Percentiles rank a stretch among this genome's conserved stretches.
Evolutionary conservation across 805 yeast species (phyloP).

Genomic region (Candida ortonii): DNA sequence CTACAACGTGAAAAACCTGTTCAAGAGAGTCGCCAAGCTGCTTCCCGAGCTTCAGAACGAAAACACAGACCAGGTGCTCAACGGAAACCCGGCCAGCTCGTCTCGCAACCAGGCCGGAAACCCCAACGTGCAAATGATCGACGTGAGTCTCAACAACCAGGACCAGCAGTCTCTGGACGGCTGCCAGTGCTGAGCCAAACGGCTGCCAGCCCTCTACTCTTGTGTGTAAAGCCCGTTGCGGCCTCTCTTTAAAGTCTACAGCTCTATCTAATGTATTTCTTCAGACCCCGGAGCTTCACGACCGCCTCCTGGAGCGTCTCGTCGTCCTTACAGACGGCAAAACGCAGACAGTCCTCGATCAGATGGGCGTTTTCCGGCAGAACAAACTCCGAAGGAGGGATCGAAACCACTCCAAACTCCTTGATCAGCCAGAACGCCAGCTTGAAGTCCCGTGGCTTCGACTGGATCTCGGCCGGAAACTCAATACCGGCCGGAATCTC

Average conservation of each 20-base stretch:
- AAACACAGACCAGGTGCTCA: conserved; percentile 24
- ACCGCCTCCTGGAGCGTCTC: conserved; percentile 77
- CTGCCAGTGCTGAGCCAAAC: conserved; percentile 39
- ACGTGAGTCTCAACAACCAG: conserved; percentile 38
- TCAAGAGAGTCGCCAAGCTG: conserved; percentile 86
- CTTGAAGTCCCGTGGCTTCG: conserved; percentile 80
- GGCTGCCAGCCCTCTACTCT: background rate
- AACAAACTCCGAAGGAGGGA: conserved; percentile 96
- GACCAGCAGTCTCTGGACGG: conserved; percentile 32
- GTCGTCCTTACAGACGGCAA: conserved; percentile 96
- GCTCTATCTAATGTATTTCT: conserved; percentile 47
- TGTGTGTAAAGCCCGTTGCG: too few species aligned
- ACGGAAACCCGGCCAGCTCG: conserved; percentile 10
- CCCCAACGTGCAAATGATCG: conserved; percentile 44
- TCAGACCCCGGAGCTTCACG: conserved; percentile 64
- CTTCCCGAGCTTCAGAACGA: conserved; percentile 69
- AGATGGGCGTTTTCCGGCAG: conserved; percentile 65
- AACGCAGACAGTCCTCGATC: conserved; percentile 83
- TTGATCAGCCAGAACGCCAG: conserved; percentile 90
- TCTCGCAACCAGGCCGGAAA: conserved; percentile 22
- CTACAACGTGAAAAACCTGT: conserved; percentile 84
- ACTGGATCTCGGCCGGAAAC: conserved; percentile 66
- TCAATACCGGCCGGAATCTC: conserved; percentile 63
- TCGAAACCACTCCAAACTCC: conserved; percentile 91
- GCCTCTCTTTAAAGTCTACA: background rate